Conservation (phyloP, 768 basidiomycete genomes). For the Naganishia friedmannii region DNA sequence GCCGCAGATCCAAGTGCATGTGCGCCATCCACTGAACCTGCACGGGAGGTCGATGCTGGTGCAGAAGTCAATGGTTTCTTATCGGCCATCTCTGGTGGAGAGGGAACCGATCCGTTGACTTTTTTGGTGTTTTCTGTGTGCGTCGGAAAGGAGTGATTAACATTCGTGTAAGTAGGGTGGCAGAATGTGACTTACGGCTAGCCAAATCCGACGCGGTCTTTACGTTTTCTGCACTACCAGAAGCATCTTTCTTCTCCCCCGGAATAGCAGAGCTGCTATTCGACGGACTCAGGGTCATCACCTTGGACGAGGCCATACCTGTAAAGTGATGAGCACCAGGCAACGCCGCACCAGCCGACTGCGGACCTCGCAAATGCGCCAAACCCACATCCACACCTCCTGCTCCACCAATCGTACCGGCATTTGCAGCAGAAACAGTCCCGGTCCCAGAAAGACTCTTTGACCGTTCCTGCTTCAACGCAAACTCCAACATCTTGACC, state of each 20-base stretch:
- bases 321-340: conserved; percentile 4
- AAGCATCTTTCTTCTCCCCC: conserved; percentile 11
- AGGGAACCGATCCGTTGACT: not conserved
- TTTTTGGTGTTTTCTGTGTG: conserved; percentile 6
- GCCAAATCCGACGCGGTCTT: not conserved
- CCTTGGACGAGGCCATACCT: not conserved
- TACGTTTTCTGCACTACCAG: not conserved
- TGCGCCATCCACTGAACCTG: conserved; percentile 1
- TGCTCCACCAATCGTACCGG: not conserved
- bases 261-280: not conserved
- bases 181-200: not conserved
- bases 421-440: not conserved
- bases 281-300: not conserved
- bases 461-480: conserved; percentile 90
- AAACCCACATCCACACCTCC: not conserved
- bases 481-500: conserved; percentile 99
- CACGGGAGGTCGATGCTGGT: conserved; percentile 3
- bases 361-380: conserved; percentile 2
- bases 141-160: not conserved
- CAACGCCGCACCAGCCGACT: conserved; percentile 4
- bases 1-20: conserved; percentile 40
- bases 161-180: not conserved
- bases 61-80: conserved; percentile 3
- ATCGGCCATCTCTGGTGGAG: not conserved
- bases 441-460: conserved; percentile 40